Conservation (phyloP, 139 green algal species). For the Chlamydomonas applanata region DNA sequence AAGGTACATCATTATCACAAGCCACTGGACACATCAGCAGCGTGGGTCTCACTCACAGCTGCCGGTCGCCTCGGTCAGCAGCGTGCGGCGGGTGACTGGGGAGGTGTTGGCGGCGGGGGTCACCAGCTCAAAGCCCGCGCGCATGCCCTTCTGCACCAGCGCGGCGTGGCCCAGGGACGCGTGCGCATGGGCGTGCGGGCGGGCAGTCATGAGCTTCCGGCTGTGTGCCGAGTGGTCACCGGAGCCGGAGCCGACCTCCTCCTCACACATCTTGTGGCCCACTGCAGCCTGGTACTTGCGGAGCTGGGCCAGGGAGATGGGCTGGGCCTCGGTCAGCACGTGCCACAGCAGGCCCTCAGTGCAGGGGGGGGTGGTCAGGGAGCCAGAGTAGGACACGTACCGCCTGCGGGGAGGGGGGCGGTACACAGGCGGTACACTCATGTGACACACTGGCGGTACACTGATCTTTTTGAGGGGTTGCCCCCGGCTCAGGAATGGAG, state of each 20-base stretch:
- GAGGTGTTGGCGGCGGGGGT: neutral
- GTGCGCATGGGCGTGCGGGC: neutral
- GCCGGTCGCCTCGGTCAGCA: too few relatives aligned
- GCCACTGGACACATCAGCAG: too few relatives aligned
- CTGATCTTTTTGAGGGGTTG: too few relatives aligned
- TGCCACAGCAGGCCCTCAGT: conserved; percentile 59
- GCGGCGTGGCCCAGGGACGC: neutral
- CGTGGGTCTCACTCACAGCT: too few relatives aligned
- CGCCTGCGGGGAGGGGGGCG: too few relatives aligned
- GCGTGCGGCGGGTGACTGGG: neutral
- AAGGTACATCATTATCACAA: too few relatives aligned
- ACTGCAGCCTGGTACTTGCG: neutral
- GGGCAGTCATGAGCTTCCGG: too few relatives aligned
- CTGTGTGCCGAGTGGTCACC: too few relatives aligned
- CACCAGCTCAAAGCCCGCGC: conserved; percentile 1
- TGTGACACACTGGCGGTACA: too few relatives aligned
- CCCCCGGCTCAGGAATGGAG: too few relatives aligned
- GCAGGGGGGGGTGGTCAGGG: conserved; percentile 63
- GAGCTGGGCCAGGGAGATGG: conserved; percentile 31
- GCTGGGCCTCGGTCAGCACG: conserved; percentile 29
- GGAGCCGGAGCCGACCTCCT: too few relatives aligned
- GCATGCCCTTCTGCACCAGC: neutral
- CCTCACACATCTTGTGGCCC: neutral
- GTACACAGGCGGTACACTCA: too few relatives aligned
- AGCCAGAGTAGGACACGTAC: conserved; percentile 34